Conservation (phyloP, 441 rosid genomes). For the Theobroma grandiflorum region DNA sequence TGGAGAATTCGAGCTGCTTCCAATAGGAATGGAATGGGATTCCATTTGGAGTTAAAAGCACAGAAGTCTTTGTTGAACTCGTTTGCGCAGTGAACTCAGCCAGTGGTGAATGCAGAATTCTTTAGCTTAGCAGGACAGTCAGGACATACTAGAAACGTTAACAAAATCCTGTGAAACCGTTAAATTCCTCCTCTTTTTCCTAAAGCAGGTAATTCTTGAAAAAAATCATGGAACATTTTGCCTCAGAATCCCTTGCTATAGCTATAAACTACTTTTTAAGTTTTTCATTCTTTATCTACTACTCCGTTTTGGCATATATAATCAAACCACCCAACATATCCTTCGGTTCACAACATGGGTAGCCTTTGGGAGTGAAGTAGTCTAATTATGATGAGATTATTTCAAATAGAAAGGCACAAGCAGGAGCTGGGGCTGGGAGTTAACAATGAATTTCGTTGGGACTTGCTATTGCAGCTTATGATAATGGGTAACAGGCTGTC, state of each 20-base stretch:
- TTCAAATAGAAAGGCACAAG: not conserved
- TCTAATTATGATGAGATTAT: not conserved
- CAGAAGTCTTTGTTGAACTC: not conserved
- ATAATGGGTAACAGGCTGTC: not conserved
- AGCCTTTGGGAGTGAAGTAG: not conserved
- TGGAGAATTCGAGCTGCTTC: conserved; percentile 12
- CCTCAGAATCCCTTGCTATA: not conserved
- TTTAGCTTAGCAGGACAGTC: not conserved
- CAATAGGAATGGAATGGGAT: conserved; percentile 5
- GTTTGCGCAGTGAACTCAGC: no score
- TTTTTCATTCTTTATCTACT: not conserved
- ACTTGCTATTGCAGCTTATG: not conserved
- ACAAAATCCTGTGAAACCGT: not conserved
- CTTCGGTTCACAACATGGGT: conserved; percentile 11
- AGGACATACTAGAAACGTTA: not conserved
- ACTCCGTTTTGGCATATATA: not conserved
- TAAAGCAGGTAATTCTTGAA: conserved; percentile 1
- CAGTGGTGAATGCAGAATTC: not conserved
- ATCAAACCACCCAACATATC: not conserved
- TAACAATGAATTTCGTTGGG: not conserved
- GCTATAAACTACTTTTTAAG: not conserved
- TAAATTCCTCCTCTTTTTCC: not conserved
- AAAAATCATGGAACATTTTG: not conserved
- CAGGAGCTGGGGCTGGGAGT: not conserved
- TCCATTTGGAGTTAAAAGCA: conserved; percentile 13